A percentile compares a stretch with the other conserved stretches of the same genome.
Conservation (phyloP, 192 early-diverging fungal species). For the Lunasporangiospora selenospora region DNA sequence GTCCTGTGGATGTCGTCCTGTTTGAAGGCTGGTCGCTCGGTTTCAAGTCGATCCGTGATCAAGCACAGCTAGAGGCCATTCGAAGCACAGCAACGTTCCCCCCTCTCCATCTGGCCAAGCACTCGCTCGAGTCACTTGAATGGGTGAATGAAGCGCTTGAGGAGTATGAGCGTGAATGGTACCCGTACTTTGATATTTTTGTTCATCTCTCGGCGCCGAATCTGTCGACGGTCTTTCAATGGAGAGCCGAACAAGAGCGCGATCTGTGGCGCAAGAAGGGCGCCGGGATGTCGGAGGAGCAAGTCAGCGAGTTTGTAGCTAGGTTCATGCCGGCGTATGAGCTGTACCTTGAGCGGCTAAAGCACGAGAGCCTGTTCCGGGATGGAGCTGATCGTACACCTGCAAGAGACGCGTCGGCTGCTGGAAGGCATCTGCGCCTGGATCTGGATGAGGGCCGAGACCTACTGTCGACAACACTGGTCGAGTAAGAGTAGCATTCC, state of each 20-base stretch:
- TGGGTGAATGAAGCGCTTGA: constrained; percentile 56
- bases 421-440: constrained; percentile 47
- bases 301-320: constrained; percentile 85
- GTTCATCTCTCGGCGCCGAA: constrained; percentile 70
- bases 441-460: constrained; percentile 48
- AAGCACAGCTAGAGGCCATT: constrained; percentile 4
- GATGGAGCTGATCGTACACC: not conserved
- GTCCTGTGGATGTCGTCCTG: constrained; percentile 80
- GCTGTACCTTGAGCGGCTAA: constrained; percentile 59
- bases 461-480: constrained; percentile 17
- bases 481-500: too few relatives aligned
- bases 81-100: constrained; percentile 16
- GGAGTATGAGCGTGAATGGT: constrained; percentile 64
- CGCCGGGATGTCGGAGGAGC: constrained; percentile 69
- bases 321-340: constrained; percentile 90
- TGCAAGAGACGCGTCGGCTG: constrained; percentile 4
- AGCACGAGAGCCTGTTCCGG: constrained; percentile 54
- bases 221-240: constrained; percentile 74
- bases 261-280: constrained; percentile 55
- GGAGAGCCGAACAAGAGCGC: constrained; percentile 91
- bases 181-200: constrained; percentile 78
- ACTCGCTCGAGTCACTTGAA: constrained; percentile 51
- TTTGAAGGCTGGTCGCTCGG: constrained; percentile 96
- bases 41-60: constrained; percentile 68
- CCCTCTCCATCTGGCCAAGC: constrained; percentile 23